Evolutionary conservation across 352 stramenopile genomes (phyloP), one percentile per base, ranked within the genome.

Genomic region (Pythium brachiatum): DNA sequence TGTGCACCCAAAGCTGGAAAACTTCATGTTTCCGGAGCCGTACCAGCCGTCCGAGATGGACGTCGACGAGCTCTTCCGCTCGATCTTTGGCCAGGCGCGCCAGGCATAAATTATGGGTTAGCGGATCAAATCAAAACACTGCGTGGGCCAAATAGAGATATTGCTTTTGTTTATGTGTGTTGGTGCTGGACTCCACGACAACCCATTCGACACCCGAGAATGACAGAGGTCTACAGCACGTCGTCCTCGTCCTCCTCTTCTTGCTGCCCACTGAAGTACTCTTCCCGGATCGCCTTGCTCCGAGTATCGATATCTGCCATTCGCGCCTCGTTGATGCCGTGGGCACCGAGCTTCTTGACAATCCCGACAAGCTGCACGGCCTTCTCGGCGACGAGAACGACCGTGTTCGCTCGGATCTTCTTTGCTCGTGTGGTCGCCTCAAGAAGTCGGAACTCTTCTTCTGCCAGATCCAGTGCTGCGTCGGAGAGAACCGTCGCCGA

Each of bases 11-110:
- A 95, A 95, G 72, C 76, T 95, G 25, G 84, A 95, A 62, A 93
- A 95, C 69, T 95, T 95, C 48, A 95, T 94, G 87, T 95, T 94
- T 58, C 87, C 87, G 0, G 83, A 94, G 51, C 87, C 87, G 65
- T 90, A 89, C 55, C 76, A 78, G 7, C 78, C 75, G 38, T 75
- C 83, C 13, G 79, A 87, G 53, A 92, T 95, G 73, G 85, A 95
- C 58, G 74, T 90, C 11, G 80, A 89, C 47, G 87, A 95, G 68
- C 78, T 95, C 18, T 94, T 94, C 65, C 82, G 80, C 47, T 95
- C 87, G 53, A 71, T 94, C 46, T 95, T 95, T 53, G 86, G 81
- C 46, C 80, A 90, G 51, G 57, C 79, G 52, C 78, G 69, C 36
- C 75, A 86, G 36, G 60, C 57, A 23, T 73, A 78, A 69, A 47